Evolutionary conservation across 164 flowering plant genomes (phyloP).

Genomic region (Nelumbo lutea): DNA sequence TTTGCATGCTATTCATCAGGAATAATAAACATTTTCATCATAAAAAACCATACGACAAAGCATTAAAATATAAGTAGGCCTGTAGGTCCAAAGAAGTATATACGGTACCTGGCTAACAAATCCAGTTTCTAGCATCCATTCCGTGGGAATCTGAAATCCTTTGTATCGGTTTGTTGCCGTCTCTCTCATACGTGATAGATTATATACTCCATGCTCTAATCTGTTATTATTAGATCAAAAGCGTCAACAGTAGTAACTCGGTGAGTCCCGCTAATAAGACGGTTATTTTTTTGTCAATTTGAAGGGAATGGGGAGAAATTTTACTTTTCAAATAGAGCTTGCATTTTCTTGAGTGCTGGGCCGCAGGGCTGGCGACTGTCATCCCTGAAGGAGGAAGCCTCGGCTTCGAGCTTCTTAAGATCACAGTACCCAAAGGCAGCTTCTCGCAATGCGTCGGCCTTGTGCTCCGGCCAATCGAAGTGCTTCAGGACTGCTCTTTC

Average conservation of each 20-base stretch:
- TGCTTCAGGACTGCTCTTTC: constrained; percentile 97
- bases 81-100: too few species aligned
- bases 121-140: constrained; percentile 93
- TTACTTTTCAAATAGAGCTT: constrained; percentile 80
- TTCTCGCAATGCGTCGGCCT: constrained; percentile 91
- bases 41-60: too few species aligned
- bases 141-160: constrained; percentile 61
- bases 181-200: constrained; percentile 76
- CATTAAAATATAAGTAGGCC: too few species aligned
- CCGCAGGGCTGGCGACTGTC: constrained; percentile 68
- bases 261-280: too few species aligned
- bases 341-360: constrained; percentile 87
- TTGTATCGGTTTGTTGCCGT: constrained; percentile 63
- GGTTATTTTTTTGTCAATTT: too few species aligned
- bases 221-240: constrained; percentile 25
- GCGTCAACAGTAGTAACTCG: too few species aligned
- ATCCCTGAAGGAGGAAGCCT: constrained; percentile 57
- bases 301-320: background rate
- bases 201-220: constrained; percentile 82
- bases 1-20: too few species aligned
- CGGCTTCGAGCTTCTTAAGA: constrained; percentile 79
- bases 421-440: constrained; percentile 94
- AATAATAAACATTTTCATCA: too few species aligned
- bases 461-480: constrained; percentile 96
- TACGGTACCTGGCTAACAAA: constrained; percentile 65